Percentiles rank a stretch among this genome's conserved stretches.
Evolutionary conservation across 1,284 basidiomycete genomes (phyloP).

Genomic region (Ganoderma meredithae): DNA sequence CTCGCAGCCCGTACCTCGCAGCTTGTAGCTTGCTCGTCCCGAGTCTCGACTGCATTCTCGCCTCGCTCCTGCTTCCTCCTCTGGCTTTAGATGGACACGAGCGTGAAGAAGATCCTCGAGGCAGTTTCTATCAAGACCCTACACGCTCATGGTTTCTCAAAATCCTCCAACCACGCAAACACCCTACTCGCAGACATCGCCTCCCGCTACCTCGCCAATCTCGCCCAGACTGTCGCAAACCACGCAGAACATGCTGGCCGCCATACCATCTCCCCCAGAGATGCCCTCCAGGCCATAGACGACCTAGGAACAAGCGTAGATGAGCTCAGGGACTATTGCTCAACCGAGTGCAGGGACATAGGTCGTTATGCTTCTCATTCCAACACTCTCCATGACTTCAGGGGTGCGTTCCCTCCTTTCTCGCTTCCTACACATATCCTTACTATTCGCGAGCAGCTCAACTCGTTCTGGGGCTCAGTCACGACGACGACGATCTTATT

Average conservation of each 20-base stretch:
- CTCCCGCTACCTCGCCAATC: constrained; percentile 69
- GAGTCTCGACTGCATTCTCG: constrained; percentile 17
- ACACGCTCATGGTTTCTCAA: constrained; percentile 77
- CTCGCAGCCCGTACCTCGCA: background rate
- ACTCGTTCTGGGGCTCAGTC: constrained; percentile 62
- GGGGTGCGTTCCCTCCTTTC: constrained; percentile 55
- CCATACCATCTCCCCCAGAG: constrained; percentile 57
- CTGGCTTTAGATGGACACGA: constrained; percentile 37
- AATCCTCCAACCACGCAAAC: constrained; percentile 74
- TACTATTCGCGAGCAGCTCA: constrained; percentile 52
- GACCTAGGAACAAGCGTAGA: constrained; percentile 75
- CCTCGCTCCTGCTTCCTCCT: constrained; percentile 7
- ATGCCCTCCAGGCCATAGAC: constrained; percentile 71
- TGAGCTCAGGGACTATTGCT: constrained; percentile 69
- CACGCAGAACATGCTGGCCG: constrained; percentile 78
- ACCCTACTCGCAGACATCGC: constrained; percentile 75
- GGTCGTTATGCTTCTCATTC: constrained; percentile 69
- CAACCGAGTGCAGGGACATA: constrained; percentile 69
- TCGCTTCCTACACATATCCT: constrained; percentile 18
- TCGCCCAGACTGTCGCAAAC: constrained; percentile 68
- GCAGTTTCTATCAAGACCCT: constrained; percentile 70
- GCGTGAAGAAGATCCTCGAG: constrained; percentile 61
- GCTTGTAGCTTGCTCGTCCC: background rate
- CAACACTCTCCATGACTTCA: constrained; percentile 67
- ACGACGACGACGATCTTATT: constrained; percentile 61